Percentiles rank a stretch among this genome's conserved stretches.
These are phyloP conservation scores for Cryptococcus sp. DNA, from an alignment of 1,284 basidiomycete genomes.

Conservation along the genomic window DNA sequence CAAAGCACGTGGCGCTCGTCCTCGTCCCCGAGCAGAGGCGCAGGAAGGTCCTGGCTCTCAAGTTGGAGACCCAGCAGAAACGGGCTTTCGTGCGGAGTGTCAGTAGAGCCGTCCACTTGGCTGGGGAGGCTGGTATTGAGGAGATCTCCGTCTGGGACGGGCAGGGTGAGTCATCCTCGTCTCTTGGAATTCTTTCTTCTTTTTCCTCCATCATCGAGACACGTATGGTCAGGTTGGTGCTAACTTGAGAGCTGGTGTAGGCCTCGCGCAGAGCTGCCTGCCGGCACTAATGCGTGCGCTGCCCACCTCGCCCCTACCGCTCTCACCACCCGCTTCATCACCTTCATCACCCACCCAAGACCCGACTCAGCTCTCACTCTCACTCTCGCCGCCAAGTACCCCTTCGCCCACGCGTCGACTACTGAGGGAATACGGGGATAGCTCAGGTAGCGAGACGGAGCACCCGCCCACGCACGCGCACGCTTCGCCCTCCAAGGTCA, in stretches of 20 bases:
- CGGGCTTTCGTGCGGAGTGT: conserved; percentile 29
- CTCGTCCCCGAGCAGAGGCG: conserved; percentile 3
- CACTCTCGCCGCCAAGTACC: not conserved
- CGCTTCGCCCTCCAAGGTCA: too few species aligned
- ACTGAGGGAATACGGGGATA: not conserved
- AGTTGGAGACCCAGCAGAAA: conserved; percentile 5
- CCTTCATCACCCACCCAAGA: conserved; percentile 18
- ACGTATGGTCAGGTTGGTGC: too few species aligned
- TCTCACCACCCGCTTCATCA: conserved; percentile 10
- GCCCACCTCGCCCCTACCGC: not conserved
- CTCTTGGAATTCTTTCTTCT: not conserved
- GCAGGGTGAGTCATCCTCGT: conserved; percentile 9
- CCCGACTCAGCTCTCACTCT: not conserved
- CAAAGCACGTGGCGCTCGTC: not conserved
- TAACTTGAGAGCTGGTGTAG: too few species aligned
- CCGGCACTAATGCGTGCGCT: conserved; percentile 14
- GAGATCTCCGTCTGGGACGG: conserved; percentile 40
- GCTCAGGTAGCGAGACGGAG: not conserved
- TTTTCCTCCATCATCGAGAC: too few species aligned
- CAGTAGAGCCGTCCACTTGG: conserved; percentile 31
- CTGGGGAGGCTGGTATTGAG: conserved; percentile 31
- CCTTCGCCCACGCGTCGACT: not conserved
- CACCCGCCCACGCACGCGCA: too few species aligned
- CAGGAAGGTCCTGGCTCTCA: not conserved
- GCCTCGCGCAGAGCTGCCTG: conserved; percentile 15